Evolutionary conservation across 2,329 filamentous ascomycete species (phyloP).

Genomic region (Paraconiothyrium brasiliense): DNA sequence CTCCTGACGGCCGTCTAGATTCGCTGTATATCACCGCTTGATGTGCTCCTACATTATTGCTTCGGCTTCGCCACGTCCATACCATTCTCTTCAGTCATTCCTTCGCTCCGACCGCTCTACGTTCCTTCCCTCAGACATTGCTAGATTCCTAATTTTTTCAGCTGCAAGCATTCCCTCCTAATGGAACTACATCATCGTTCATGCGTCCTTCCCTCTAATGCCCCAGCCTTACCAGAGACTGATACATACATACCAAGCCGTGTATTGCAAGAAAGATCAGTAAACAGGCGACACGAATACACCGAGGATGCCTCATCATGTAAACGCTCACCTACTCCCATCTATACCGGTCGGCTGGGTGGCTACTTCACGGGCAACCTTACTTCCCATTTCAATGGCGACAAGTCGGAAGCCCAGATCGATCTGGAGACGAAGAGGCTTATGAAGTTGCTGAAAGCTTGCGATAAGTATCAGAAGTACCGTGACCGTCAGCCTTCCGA

Average conservation of each 20-base stretch:
- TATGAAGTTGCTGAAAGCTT: constrained; percentile 41
- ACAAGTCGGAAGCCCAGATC: constrained; percentile 42
- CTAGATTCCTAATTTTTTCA: constrained; percentile 48
- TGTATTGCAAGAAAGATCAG: constrained; percentile 54
- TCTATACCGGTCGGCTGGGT: constrained; percentile 33
- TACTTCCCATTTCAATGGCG: constrained; percentile 33
- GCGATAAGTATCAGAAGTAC: constrained; percentile 58
- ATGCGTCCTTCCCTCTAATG: constrained; percentile 55
- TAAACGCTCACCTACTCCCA: constrained; percentile 45
- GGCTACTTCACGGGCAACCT: constrained; percentile 39
- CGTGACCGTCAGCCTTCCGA: constrained; percentile 52
- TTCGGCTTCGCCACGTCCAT: constrained; percentile 38
- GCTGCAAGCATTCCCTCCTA: constrained; percentile 33
- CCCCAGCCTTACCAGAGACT: constrained; percentile 47
- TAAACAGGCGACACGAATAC: constrained; percentile 51
- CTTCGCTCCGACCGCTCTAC: constrained; percentile 55
- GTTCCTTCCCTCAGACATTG: constrained; percentile 56
- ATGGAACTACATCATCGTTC: constrained; percentile 50
- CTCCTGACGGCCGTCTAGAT: constrained; percentile 25
- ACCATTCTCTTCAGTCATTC: constrained; percentile 53
- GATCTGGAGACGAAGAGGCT: constrained; percentile 39
- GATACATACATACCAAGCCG: constrained; percentile 37
- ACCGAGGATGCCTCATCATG: constrained; percentile 27
- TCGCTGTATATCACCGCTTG: constrained; percentile 44
- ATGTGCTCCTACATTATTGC: constrained; percentile 45